These are phyloP conservation scores for Xylariaceae sp. DNA, from an alignment of 2,329 filamentous ascomycete genomes.

Conservation along the genomic window DNA sequence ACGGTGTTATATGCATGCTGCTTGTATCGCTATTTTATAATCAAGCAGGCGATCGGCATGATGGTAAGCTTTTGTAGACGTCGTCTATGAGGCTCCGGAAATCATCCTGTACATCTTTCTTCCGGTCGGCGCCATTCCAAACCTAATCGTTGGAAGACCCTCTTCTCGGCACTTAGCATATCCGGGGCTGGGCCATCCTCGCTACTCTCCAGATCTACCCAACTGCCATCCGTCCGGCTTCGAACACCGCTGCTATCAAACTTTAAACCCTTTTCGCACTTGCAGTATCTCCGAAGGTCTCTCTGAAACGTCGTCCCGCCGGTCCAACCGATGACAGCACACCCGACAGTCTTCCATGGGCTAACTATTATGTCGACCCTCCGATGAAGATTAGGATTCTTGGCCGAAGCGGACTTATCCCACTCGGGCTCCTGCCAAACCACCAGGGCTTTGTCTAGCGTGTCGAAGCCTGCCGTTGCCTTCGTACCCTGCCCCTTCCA, in stretches of 20 bases:
- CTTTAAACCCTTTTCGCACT: conserved; percentile 71
- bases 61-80: neutral
- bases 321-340: conserved; percentile 85
- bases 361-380: conserved; percentile 90
- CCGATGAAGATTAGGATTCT: conserved; percentile 75
- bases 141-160: conserved; percentile 77
- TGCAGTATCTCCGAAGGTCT: conserved; percentile 80
- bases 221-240: conserved; percentile 63
- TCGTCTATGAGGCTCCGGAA: neutral
- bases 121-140: conserved; percentile 67
- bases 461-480: conserved; percentile 73
- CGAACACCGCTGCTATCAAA: conserved; percentile 91
- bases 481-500: conserved; percentile 52
- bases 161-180: conserved; percentile 74
- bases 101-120: conserved; percentile 64
- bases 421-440: conserved; percentile 80
- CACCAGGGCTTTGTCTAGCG: conserved; percentile 86
- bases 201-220: conserved; percentile 68
- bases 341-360: conserved; percentile 87
- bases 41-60: neutral
- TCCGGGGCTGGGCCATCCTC: conserved; percentile 53
- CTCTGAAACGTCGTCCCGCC: conserved; percentile 89
- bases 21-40: no score
- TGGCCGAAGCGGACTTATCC: conserved; percentile 44
- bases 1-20: no score